These are phyloP conservation scores for Fusarium armeniacum DNA, from an alignment of 2,329 filamentous ascomycete species.

Conservation along the genomic window DNA sequence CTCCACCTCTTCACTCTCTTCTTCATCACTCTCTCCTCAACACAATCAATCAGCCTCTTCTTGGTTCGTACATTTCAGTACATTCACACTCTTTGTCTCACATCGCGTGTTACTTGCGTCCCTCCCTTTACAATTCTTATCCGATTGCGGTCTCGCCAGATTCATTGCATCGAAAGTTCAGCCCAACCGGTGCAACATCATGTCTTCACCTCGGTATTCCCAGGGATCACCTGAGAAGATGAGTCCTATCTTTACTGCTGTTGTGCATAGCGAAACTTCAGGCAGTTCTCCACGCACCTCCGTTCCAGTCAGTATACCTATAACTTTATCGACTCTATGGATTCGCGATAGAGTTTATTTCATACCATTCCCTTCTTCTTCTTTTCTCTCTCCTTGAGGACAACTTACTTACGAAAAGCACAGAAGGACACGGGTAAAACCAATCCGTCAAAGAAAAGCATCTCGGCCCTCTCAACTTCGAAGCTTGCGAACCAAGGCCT, in stretches of 20 bases:
- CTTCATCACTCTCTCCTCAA: slow-evolving; percentile 20
- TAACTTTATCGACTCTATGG: background rate
- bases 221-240: slow-evolving; percentile 50
- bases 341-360: background rate
- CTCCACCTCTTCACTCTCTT: slow-evolving; percentile 29
- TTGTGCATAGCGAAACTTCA: slow-evolving; percentile 43
- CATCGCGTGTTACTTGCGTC: slow-evolving; percentile 48
- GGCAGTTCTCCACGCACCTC: slow-evolving; percentile 35
- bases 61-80: slow-evolving; percentile 37
- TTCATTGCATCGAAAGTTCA: slow-evolving; percentile 16
- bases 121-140: slow-evolving; percentile 48
- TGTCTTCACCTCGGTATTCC: slow-evolving; percentile 52
- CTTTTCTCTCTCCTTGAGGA: background rate
- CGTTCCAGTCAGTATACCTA: slow-evolving; percentile 40
- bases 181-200: slow-evolving; percentile 35
- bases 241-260: slow-evolving; percentile 26
- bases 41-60: slow-evolving; percentile 37
- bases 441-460: slow-evolving; percentile 58
- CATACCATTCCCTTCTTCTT: background rate
- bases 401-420: slow-evolving; percentile 6
- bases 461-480: slow-evolving; percentile 64
- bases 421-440: slow-evolving; percentile 43
- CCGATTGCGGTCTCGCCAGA: slow-evolving; percentile 18
- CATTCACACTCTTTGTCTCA: slow-evolving; percentile 51
- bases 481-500: slow-evolving; percentile 69